Percentiles rank a stretch among this genome's conserved stretches.
Evolutionary conservation across 164 flowering plant genomes (phyloP).

Genomic region (Vitis cinerea): DNA sequence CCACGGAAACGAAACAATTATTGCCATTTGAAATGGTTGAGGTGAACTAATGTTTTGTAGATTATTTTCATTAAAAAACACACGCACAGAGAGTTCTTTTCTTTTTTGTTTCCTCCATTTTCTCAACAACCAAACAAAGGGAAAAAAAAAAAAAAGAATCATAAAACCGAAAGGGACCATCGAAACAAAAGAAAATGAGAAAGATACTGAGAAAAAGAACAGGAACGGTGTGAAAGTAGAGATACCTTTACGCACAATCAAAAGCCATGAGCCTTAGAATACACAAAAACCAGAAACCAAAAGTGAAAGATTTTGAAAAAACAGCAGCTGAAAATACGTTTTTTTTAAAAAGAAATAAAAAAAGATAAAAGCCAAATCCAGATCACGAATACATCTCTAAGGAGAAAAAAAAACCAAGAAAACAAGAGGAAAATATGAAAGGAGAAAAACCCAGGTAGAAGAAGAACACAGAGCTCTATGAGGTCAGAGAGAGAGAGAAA

Average conservation of each 20-base stretch:
- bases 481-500: background rate
- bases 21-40: too few species aligned
- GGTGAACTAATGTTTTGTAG: too few species aligned
- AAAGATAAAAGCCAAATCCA: background rate
- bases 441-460: background rate
- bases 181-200: background rate
- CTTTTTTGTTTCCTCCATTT: too few species aligned
- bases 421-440: background rate
- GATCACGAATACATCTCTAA: too few species aligned
- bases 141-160: background rate
- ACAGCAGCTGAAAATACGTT: background rate
- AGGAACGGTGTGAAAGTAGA: background rate
- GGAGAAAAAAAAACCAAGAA: background rate
- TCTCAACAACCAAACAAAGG: background rate
- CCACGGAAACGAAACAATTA: too few species aligned
- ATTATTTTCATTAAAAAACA: too few species aligned
- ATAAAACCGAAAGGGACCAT: background rate
- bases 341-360: background rate
- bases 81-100: too few species aligned
- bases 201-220: background rate
- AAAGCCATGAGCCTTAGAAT: conserved; percentile 1
- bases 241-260: conserved; percentile 1
- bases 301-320: background rate
- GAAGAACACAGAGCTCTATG: background rate
- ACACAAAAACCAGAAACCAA: conserved; percentile 6